phyloP scores from a whole-genome alignment of 495 filamentous ascomycete genomes.

The Friedmanniomyces endolithicus region DNA sequence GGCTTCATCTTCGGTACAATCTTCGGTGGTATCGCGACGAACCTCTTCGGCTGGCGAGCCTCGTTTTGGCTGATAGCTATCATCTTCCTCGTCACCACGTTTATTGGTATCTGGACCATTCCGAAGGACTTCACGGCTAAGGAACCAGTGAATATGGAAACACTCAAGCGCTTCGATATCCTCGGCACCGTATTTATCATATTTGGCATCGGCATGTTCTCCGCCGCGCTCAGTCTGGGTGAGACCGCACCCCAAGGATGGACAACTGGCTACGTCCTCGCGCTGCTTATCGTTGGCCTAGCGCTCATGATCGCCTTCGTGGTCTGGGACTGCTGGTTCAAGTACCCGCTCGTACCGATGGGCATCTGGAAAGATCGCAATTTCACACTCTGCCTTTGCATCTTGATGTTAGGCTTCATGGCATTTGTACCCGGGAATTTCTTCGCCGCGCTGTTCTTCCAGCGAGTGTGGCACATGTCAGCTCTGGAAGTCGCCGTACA shows the following conservation, averaged over 20 bases:
- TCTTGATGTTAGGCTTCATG: slow-evolving; percentile 27
- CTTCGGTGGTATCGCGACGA: slow-evolving; percentile 51
- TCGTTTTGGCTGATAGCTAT: slow-evolving; percentile 53
- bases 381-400: slow-evolving; percentile 27
- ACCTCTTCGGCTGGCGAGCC: slow-evolving; percentile 56
- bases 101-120: slow-evolving; percentile 51
- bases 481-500: slow-evolving; percentile 27
- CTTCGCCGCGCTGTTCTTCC: slow-evolving; percentile 46
- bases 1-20: slow-evolving; percentile 58
- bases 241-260: slow-evolving; percentile 36
- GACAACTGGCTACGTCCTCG: slow-evolving; percentile 32
- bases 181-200: slow-evolving; percentile 53
- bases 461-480: slow-evolving; percentile 27
- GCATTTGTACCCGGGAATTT: slow-evolving; percentile 32
- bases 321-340: slow-evolving; percentile 29
- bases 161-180: slow-evolving; percentile 50
- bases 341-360: slow-evolving; percentile 33
- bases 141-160: slow-evolving; percentile 35
- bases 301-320: slow-evolving; percentile 28
- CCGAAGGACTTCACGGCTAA: slow-evolving; percentile 43
- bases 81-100: slow-evolving; percentile 46
- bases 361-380: slow-evolving; percentile 32
- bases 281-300: slow-evolving; percentile 28
- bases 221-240: slow-evolving; percentile 43
- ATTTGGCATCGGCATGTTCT: slow-evolving; percentile 51